Evolutionary conservation across 1,284 basidiomycete genomes (phyloP).

Genomic region (Agaricales sp.): DNA sequence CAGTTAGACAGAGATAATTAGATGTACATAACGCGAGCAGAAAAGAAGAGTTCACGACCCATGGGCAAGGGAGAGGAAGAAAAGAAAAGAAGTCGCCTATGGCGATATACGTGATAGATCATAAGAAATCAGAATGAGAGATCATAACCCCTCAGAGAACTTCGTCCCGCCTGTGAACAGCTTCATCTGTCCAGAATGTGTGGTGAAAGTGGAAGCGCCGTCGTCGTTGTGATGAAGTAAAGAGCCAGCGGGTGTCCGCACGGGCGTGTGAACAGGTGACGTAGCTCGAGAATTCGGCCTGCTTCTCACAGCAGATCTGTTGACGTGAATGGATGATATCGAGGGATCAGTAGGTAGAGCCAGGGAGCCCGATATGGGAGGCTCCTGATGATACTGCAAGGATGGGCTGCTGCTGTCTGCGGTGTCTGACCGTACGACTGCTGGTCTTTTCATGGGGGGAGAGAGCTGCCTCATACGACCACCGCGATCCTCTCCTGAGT

Average conservation of each 20-base stretch:
- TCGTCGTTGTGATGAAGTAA: conserved; percentile 12
- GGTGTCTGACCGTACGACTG: conserved; percentile 11
- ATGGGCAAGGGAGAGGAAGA: not conserved
- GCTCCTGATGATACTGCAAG: too few relatives aligned
- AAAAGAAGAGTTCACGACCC: not conserved
- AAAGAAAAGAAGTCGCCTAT: too few relatives aligned
- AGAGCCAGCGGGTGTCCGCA: conserved; percentile 5
- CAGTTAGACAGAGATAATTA: too few relatives aligned
- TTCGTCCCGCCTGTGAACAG: conserved; percentile 32
- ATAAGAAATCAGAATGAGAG: not conserved
- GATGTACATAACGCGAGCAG: too few relatives aligned
- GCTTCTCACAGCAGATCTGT: not conserved
- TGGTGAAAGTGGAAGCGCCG: conserved; percentile 19
- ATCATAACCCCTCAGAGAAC: conserved; percentile 28
- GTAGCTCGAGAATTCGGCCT: conserved; percentile 7
- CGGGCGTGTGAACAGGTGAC: conserved; percentile 8
- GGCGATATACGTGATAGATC: too few relatives aligned
- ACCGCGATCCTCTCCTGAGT: conserved; percentile 13
- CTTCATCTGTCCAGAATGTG: conserved; percentile 24
- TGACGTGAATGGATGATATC: not conserved
- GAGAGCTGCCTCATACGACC: conserved; percentile 2
- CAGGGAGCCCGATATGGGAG: not conserved
- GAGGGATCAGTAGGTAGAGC: not conserved
- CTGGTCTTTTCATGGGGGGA: conserved; percentile 2
- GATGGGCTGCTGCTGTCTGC: conserved; percentile 5